Evolutionary conservation across 2,329 filamentous ascomycete genomes (phyloP), one percentile per base, ranked within the genome.

Genomic region (Penicillium sp.): DNA sequence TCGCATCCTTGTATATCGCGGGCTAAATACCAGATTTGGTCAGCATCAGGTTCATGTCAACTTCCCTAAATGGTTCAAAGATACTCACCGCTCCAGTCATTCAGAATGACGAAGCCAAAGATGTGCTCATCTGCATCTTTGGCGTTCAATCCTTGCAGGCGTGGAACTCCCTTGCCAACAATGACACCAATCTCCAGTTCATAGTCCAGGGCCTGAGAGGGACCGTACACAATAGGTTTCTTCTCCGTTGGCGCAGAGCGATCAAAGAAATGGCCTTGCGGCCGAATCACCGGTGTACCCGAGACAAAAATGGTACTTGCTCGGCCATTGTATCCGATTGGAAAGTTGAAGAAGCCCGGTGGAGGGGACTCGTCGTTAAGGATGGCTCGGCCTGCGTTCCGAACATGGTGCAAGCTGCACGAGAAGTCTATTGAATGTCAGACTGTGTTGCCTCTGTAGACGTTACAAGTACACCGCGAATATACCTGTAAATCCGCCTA

Each of bases 61-160:
- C 26, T 46, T 46, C 43, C 13, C 14, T n/a, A 51, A 37, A 6
- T 28, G 13, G 10, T 2, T 37, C 19, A 11, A 16, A 28, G 35
- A 14, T 8, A 60, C 68, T 55, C 40, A 71, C 70, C 63, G 46
- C 70, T 73, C 86, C 86, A 89, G 63, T 89, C 86, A 63, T 89
- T 89, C 13, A 89, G 68, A 54, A 89, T 72, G 0, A 87, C 83
- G 35, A 87, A 77, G 0, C 87, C 86, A 69, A 89, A 89, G 6
- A 89, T 84, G 68, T 88, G 83, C 1, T 85, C 80, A 6, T 84
- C 80, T 0, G 85, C 83, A 33, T 84, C 81, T 22, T 79, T 80
- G 0, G 79, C 73, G 0, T 71, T 66, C 0, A 84, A 61, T 0
- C 72, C 70, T 45, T 79, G 63, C 1, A 77, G 75, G n/a, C 77